Evolutionary conservation across 2,329 filamentous ascomycete genomes (phyloP).

Genomic region (Akanthomyces dipterigenus): DNA sequence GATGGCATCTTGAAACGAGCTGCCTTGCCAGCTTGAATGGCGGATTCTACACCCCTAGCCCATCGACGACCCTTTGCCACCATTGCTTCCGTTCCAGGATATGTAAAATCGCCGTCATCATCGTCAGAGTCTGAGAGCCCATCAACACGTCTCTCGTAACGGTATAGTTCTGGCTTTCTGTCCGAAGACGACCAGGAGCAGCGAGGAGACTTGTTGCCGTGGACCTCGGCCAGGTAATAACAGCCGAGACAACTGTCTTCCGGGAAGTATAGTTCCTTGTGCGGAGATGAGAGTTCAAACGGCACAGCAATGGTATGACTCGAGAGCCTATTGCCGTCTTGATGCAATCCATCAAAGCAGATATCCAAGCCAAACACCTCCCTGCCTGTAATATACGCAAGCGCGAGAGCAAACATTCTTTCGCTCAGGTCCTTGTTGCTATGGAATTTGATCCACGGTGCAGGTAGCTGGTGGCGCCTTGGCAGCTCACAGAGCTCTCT

Average conservation of each 20-base stretch:
- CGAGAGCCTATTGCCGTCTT: slow-evolving; percentile 13
- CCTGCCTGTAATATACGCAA: slow-evolving; percentile 27
- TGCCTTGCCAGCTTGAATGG: not conserved
- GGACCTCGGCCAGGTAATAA: slow-evolving; percentile 20
- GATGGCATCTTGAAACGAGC: not conserved
- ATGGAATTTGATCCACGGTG: slow-evolving; percentile 21
- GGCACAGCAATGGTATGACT: slow-evolving; percentile 23
- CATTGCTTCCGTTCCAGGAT: too few relatives aligned
- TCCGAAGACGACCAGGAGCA: not conserved
- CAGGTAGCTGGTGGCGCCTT: slow-evolving; percentile 21
- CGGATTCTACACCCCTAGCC: not conserved
- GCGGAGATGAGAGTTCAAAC: slow-evolving; percentile 11
- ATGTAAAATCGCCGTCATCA: not conserved
- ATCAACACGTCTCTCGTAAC: not conserved
- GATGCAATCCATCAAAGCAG: not conserved
- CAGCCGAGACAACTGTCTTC: slow-evolving; percentile 24
- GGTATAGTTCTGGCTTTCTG: not conserved
- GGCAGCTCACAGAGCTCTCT: slow-evolving; percentile 17
- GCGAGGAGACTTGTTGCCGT: too few relatives aligned
- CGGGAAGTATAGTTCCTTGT: slow-evolving; percentile 18
- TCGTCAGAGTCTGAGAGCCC: not conserved
- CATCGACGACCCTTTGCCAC: not conserved
- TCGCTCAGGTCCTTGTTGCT: slow-evolving; percentile 15
- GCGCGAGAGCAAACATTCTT: slow-evolving; percentile 21
- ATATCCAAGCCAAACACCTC: slow-evolving; percentile 17